Evolutionary conservation across 1,139 yeast genomes (phyloP).

Genomic region (Debaryomyces sp.): DNA sequence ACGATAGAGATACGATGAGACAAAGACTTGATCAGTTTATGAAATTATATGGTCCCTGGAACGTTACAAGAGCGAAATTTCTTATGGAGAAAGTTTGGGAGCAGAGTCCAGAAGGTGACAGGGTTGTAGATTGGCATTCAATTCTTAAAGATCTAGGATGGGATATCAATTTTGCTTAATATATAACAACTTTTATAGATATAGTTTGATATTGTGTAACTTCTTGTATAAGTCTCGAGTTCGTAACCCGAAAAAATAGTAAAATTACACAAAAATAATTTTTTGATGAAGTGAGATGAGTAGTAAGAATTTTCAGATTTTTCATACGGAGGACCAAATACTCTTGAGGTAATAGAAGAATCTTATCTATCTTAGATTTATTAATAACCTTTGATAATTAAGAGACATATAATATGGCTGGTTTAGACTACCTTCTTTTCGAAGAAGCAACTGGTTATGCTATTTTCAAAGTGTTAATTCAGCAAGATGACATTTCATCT

Average conservation of each 20-base stretch:
- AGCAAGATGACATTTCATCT: constrained; percentile 93
- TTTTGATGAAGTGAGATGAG: constrained; percentile 18
- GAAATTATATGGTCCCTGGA: constrained; percentile 66
- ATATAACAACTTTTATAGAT: background rate
- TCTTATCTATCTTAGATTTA: constrained; percentile 4
- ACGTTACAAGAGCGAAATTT: constrained; percentile 59
- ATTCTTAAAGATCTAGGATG: constrained; percentile 69
- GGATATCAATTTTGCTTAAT: constrained; percentile 75
- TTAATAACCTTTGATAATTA: constrained; percentile 3
- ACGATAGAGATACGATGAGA: constrained; percentile 54
- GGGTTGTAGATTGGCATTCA: constrained; percentile 63
- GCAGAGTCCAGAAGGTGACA: constrained; percentile 38
- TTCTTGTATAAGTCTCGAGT: background rate
- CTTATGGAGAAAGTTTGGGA: constrained; percentile 59
- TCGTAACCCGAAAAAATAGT: constrained; percentile 3
- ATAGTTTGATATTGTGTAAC: constrained; percentile 2
- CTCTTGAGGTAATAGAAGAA: background rate
- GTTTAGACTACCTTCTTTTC: constrained; percentile 88
- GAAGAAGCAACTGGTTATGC: constrained; percentile 99
- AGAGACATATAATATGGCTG: constrained; percentile 44
- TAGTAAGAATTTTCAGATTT: constrained; percentile 17
- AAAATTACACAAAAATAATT: constrained; percentile 12
- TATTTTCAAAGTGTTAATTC: constrained; percentile 88
- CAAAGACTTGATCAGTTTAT: constrained; percentile 58
- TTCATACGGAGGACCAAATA: constrained; percentile 1